Percentiles rank a stretch among this genome's conserved stretches.
These are phyloP conservation scores for Closterium sp. DNA, from an alignment of 139 green algal genomes.

Conservation along the genomic window DNA sequence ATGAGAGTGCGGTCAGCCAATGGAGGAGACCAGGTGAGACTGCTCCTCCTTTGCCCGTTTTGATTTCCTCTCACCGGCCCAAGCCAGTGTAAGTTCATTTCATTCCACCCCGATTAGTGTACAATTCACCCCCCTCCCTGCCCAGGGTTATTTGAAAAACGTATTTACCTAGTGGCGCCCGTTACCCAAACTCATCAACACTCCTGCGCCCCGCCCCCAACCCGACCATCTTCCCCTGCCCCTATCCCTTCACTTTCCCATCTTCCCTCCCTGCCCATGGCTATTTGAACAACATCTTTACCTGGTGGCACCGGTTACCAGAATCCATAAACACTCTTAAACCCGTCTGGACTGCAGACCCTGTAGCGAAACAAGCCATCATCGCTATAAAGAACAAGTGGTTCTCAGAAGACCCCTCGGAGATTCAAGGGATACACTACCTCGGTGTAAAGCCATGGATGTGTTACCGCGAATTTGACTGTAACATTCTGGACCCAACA, in stretches of 20 bases:
- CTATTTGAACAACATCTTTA: neutral
- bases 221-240: no score
- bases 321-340: neutral
- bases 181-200: no score
- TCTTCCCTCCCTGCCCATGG: neutral
- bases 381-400: neutral
- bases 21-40: neutral
- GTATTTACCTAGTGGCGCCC: no score
- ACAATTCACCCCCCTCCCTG: no score
- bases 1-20: neutral
- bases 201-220: no score
- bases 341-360: neutral
- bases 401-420: neutral
- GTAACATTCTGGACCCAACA: neutral
- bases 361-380: no score
- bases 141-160: neutral
- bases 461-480: constrained; percentile 18
- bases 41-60: no score
- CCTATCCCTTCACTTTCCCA: neutral
- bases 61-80: no score
- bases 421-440: neutral
- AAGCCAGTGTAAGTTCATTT: no score
- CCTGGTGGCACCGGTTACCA: neutral
- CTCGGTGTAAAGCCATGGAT: constrained; percentile 2
- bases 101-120: no score